Conservation (phyloP, 1,139 yeast species). For the Sugiyamaella sp. region DNA sequence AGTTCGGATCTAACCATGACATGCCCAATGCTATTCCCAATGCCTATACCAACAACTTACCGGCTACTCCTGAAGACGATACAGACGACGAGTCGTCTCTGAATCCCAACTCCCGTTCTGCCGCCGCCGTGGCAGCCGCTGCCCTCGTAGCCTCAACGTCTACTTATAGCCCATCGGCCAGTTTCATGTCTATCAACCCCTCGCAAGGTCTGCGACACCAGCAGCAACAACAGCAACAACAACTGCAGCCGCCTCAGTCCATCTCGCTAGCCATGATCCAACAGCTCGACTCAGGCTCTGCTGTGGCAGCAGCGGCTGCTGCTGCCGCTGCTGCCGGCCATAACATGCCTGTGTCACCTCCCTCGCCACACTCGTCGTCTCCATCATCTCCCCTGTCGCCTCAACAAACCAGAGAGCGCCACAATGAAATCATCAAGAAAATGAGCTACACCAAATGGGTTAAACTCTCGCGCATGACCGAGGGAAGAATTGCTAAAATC, state of each 20-base stretch:
- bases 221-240: slow-evolving; percentile 6
- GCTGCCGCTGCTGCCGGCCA: slow-evolving; percentile 14
- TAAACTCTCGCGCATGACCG: slow-evolving; percentile 38
- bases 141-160: slow-evolving; percentile 8
- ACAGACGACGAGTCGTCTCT: slow-evolving; percentile 12
- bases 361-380: slow-evolving; percentile 22
- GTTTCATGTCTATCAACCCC: background rate
- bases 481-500: slow-evolving; percentile 35
- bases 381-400: slow-evolving; percentile 23
- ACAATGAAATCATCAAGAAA: slow-evolving; percentile 25
- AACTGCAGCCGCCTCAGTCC: slow-evolving; percentile 4
- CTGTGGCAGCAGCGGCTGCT: slow-evolving; percentile 11
- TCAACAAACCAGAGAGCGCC: slow-evolving; percentile 20
- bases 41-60: slow-evolving; percentile 1
- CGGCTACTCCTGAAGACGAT: slow-evolving; percentile 17
- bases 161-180: background rate
- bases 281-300: background rate
- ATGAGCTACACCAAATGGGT: slow-evolving; percentile 37
- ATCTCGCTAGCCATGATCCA: slow-evolving; percentile 16
- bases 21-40: background rate
- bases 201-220: background rate
- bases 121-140: slow-evolving; percentile 12
- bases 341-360: slow-evolving; percentile 18
- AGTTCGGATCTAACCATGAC: background rate
- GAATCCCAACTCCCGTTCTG: background rate